Percentiles rank a stretch among this genome's conserved stretches.
phyloP scores from a whole-genome alignment of 2,329 filamentous ascomycete genomes.

The Rosellinia necatrix region DNA sequence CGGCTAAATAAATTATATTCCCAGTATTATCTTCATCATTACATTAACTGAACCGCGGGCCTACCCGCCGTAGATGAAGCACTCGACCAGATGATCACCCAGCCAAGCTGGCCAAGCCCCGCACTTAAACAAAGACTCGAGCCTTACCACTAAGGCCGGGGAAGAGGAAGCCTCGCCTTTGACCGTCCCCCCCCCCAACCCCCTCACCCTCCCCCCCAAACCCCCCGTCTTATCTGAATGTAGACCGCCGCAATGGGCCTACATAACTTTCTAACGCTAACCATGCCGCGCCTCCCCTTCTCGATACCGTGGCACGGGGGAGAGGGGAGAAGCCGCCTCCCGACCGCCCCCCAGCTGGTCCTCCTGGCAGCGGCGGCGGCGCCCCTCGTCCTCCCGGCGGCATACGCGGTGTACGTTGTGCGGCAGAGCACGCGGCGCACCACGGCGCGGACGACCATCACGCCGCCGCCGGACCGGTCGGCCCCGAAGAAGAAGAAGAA shows the following conservation, averaged over 20 bases:
- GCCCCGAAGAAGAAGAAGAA: neutral
- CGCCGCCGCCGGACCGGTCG: conserved; percentile 19
- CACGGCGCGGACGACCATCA: conserved; percentile 10
- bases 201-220: too few relatives aligned
- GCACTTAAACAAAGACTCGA: neutral
- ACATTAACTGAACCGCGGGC: too few relatives aligned
- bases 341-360: conserved; percentile 21
- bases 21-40: too few relatives aligned
- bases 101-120: conserved; percentile 5
- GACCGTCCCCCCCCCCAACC: too few relatives aligned
- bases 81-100: neutral
- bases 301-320: conserved; percentile 2
- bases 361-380: too few relatives aligned
- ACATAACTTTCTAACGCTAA: neutral
- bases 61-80: too few relatives aligned
- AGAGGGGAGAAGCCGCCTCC: neutral
- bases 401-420: conserved; percentile 24
- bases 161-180: too few relatives aligned
- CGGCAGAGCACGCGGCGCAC: conserved; percentile 20
- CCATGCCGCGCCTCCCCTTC: neutral
- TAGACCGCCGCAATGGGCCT: neutral
- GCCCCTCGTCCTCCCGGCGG: conserved; percentile 26
- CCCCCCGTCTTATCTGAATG: too few relatives aligned
- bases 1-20: too few relatives aligned
- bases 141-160: too few relatives aligned